Base-by-base conservation (phyloP, 805 yeast species). In the Vanderwaltozyma polyspora region DNA sequence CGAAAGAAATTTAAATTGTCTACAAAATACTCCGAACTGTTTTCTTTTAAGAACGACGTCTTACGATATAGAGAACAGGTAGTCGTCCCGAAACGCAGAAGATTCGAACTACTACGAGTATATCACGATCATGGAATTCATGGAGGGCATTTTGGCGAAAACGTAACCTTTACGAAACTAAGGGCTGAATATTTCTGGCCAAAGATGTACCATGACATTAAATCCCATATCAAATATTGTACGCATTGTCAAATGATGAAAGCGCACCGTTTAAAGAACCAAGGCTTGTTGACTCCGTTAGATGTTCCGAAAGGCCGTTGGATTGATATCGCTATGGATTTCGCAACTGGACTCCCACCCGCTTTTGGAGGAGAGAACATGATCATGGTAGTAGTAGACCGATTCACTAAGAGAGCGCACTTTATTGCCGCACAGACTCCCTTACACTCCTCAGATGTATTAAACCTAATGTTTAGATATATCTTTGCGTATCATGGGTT, bases 301-400 rank as follows among this genome's bases (percentile, higher is more conserved):
- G 31, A 23, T 3, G 25, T 45, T 2, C 40, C 49, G 3, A 32
- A 39, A 23, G 37, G 42, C 15, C 31, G 46, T 14, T 46, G 51
- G 52, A 24, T 17, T 7, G 41, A 36, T 22, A 40, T 46, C 1
- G 31, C 49, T 5, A 33, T 43, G 21, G 50, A 46, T 22, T 46
- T 47, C 22, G 28, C 36, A 2, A 24, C 42, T 6, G 47, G 49
- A 10, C 19, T 42, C 12, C 45, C 48, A n/a, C 10, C 36, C 2
- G 27, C 38, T 3, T 31, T 17, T 11, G 13, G 17, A 9, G 23
- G 24, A 2, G 15, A 33, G 4, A 31, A 42, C 18, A 38, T 41
- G 36, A 45, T 39, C 6, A 7, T 45, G 26, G 40, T 45, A 1
- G 43, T 45, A n/a, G 48, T 43, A 1, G 44, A 45, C 32, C 4